Conservation (phyloP, 78 protist genomes). For the Dictyostelium firmibasis region DNA sequence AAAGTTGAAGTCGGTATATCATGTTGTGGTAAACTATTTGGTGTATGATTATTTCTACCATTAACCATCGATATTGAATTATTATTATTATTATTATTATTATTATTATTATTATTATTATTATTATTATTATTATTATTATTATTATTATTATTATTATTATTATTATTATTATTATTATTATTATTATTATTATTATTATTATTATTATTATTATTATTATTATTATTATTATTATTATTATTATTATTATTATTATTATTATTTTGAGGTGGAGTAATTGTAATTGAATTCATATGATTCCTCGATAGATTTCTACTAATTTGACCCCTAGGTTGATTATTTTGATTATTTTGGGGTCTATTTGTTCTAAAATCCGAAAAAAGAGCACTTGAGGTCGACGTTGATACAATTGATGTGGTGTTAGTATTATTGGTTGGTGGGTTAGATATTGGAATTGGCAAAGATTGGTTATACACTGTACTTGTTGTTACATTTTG, state of each 20-base stretch:
- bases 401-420: neutral
- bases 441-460: neutral
- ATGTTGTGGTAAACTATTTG: neutral
- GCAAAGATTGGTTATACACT: neutral
- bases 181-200: neutral
- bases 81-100: too few species aligned
- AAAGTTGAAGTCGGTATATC: neutral
- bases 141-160: neutral
- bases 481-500: neutral
- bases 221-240: too few species aligned
- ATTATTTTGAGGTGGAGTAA: neutral
- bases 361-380: neutral
- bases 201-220: neutral
- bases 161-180: neutral
- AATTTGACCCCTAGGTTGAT: neutral
- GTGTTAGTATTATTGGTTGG: too few species aligned
- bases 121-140: neutral
- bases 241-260: neutral
- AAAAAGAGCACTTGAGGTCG: neutral
- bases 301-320: neutral
- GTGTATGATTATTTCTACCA: neutral
- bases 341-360: neutral
- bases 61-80: too few species aligned
- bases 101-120: neutral
- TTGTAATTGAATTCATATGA: constrained; percentile 4